A percentile compares a stretch with the other conserved stretches of the same genome.
These are phyloP conservation scores for Porphyra umbilicalis DNA, from an alignment of 31 red algal genomes.

Conservation along the genomic window DNA sequence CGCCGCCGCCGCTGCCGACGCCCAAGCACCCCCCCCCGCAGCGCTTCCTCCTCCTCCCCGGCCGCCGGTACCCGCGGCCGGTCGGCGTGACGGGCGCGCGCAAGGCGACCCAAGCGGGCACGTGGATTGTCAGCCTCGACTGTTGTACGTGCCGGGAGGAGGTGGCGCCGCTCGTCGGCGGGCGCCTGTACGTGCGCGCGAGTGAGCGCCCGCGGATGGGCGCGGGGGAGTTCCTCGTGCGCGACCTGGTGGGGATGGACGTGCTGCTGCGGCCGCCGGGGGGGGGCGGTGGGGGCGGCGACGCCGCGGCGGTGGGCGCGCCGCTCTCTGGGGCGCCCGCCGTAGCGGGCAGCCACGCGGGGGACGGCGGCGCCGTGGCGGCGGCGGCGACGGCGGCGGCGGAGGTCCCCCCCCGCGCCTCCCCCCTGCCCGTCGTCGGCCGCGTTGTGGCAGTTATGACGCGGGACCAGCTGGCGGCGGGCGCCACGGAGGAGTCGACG, in stretches of 20 bases:
- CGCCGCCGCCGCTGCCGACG: neutral
- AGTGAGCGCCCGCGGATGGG: slow-evolving; percentile 32
- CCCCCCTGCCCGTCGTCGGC: slow-evolving; percentile 20
- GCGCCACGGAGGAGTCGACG: slow-evolving; percentile 15
- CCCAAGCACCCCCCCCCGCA: slow-evolving; percentile 1
- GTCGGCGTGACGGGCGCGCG: slow-evolving; percentile 25
- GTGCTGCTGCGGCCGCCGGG: slow-evolving; percentile 10
- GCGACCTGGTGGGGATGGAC: slow-evolving; percentile 30
- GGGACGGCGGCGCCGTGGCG: too few relatives aligned
- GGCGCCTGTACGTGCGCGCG: slow-evolving; percentile 37
- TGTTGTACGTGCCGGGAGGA: slow-evolving; percentile 15
- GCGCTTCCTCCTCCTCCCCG: slow-evolving; percentile 63
- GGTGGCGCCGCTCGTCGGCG: slow-evolving; percentile 16
- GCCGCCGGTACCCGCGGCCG: slow-evolving; percentile 62
- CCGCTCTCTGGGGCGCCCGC: neutral
- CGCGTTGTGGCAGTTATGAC: slow-evolving; percentile 51
- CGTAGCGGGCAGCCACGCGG: neutral
- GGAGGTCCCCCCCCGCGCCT: neutral
- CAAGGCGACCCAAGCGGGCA: slow-evolving; percentile 36
- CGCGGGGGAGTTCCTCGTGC: slow-evolving; percentile 42
- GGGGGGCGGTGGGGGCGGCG: too few relatives aligned
- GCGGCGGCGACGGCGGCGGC: too few relatives aligned
- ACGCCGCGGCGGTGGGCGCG: neutral
- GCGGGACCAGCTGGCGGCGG: slow-evolving; percentile 31
- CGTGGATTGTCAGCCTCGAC: slow-evolving; percentile 39